These are phyloP conservation scores for Candida verbasci DNA, from an alignment of 805 yeast species.

Conservation along the genomic window DNA sequence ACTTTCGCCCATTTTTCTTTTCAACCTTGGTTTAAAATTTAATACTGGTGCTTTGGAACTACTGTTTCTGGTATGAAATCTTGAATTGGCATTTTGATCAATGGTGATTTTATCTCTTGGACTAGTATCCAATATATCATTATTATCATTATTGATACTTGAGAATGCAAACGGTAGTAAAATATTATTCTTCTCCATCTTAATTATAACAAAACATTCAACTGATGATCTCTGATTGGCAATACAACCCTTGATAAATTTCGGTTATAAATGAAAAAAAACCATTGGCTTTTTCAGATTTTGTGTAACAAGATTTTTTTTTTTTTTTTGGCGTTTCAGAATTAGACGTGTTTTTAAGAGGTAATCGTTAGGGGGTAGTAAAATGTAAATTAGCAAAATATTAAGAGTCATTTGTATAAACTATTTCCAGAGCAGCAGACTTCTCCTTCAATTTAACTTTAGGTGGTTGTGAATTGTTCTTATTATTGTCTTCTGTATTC, in stretches of 20 bases:
- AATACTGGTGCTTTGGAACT: slow-evolving; percentile 2
- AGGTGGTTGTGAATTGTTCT: background rate
- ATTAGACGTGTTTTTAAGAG: too few relatives aligned
- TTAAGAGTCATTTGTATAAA: too few relatives aligned
- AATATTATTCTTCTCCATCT: slow-evolving; percentile 31
- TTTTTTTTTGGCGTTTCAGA: too few relatives aligned
- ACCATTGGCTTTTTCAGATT: too few relatives aligned
- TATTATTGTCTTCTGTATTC: background rate
- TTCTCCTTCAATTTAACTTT: background rate
- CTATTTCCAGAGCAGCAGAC: too few relatives aligned
- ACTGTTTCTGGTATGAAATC: slow-evolving; percentile 36
- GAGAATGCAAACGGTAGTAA: slow-evolving; percentile 50
- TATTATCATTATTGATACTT: slow-evolving; percentile 30
- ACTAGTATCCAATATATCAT: slow-evolving; percentile 29
- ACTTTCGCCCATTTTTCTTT: slow-evolving; percentile 40
- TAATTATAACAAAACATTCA: too few relatives aligned
- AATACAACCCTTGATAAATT: too few relatives aligned
- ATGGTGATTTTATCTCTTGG: slow-evolving; percentile 37
- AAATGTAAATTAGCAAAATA: too few relatives aligned
- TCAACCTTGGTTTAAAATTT: slow-evolving; percentile 18
- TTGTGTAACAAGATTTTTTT: too few relatives aligned
- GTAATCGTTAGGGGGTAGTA: too few relatives aligned
- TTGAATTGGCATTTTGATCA: slow-evolving; percentile 43
- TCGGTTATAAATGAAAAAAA: too few relatives aligned
- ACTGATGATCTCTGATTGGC: too few relatives aligned